phyloP scores from a whole-genome alignment of 179 eudicot species.

The Drosera spatulata region DNA sequence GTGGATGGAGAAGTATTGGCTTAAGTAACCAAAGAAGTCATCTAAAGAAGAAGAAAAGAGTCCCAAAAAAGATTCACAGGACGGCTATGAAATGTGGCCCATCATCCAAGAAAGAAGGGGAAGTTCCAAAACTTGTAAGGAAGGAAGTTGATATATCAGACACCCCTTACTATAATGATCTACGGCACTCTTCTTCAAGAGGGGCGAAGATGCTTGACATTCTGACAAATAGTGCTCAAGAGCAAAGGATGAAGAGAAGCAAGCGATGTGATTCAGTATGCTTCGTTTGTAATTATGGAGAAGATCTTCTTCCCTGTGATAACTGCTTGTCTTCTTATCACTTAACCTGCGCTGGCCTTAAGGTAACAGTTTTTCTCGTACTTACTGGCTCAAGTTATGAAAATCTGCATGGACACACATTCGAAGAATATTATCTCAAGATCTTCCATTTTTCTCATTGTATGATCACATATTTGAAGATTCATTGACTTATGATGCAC shows the following conservation, averaged over 20 bases:
- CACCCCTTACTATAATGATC: slow-evolving; percentile 5
- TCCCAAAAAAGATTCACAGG: slow-evolving; percentile 19
- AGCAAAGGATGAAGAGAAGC: slow-evolving; percentile 20
- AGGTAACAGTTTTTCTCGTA: slow-evolving; percentile 18
- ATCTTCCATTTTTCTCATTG: too few species aligned
- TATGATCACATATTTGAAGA: too few species aligned
- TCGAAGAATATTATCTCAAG: too few species aligned
- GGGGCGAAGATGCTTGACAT: slow-evolving; percentile 15
- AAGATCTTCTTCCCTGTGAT: slow-evolving; percentile 39
- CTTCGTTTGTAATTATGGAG: slow-evolving; percentile 45
- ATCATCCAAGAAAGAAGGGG: slow-evolving; percentile 6
- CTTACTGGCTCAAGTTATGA: too few species aligned
- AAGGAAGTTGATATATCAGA: slow-evolving; percentile 6
- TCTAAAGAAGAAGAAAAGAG: slow-evolving; percentile 14
- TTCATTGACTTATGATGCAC: too few species aligned
- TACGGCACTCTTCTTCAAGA: slow-evolving; percentile 14
- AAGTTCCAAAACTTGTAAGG: slow-evolving; percentile 4
- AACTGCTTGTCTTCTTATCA: slow-evolving; percentile 49
- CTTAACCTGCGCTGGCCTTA: slow-evolving; percentile 26
- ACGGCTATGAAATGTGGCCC: slow-evolving; percentile 11
- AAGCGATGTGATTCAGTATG: slow-evolving; percentile 35
- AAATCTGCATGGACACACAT: too few species aligned
- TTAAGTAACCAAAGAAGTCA: slow-evolving; percentile 15
- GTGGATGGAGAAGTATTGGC: slow-evolving; percentile 4
- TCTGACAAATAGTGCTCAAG: slow-evolving; percentile 8